Percentiles rank a stretch among this genome's conserved stretches.
Evolutionary conservation across 306 rosid genomes (phyloP).

Genomic region (Quillaja saponaria): DNA sequence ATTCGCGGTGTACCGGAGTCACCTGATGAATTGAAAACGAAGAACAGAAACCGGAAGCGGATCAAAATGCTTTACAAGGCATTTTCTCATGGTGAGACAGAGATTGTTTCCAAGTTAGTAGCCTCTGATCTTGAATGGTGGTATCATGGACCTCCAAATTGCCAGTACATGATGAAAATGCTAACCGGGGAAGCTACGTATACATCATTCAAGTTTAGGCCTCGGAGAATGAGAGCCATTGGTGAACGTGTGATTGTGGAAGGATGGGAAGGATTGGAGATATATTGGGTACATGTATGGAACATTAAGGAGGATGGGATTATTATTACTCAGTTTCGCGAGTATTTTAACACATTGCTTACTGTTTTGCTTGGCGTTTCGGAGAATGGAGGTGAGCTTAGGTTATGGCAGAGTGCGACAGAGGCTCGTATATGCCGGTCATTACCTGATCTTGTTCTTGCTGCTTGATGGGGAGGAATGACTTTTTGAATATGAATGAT

Average conservation of each 20-base stretch:
- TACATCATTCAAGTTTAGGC: conserved; percentile 29
- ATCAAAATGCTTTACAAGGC: conserved; percentile 35
- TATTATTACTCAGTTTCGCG: conserved; percentile 25
- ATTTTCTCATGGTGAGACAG: conserved; percentile 16
- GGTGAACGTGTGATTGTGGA: conserved; percentile 28
- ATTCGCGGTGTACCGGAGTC: neutral
- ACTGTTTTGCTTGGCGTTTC: conserved; percentile 21
- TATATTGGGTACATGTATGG: conserved; percentile 40
- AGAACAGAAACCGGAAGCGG: neutral
- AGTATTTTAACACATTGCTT: conserved; percentile 36
- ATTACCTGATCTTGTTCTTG: conserved; percentile 32
- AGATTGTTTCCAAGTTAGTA: conserved; percentile 10
- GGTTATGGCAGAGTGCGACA: conserved; percentile 31
- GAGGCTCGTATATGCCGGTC: conserved; percentile 21
- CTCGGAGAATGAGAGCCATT: conserved; percentile 24
- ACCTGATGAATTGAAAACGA: neutral
- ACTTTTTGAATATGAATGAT: no score
- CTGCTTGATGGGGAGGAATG: conserved; percentile 4
- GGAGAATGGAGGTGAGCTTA: neutral
- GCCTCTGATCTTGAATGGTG: conserved; percentile 32
- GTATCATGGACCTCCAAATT: conserved; percentile 39
- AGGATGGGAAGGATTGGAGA: conserved; percentile 29
- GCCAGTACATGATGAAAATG: conserved; percentile 35
- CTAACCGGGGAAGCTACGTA: conserved; percentile 30
- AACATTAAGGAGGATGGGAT: conserved; percentile 30